Evolutionary conservation across 805 yeast species (phyloP), one percentile per base, ranked within the genome.

Genomic region (Candida odintsovae): DNA sequence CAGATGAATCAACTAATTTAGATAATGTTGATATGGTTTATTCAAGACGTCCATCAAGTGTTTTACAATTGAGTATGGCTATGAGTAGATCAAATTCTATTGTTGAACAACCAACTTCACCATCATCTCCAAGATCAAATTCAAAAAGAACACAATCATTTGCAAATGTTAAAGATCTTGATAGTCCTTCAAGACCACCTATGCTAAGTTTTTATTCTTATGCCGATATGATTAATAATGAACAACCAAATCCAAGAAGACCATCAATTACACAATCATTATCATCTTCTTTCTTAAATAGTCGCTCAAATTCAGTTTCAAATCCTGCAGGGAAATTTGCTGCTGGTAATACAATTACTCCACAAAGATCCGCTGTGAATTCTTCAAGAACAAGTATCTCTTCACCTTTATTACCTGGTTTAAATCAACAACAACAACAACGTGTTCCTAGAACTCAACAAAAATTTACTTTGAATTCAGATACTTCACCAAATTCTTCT

Each of bases 161-260:
- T 31, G 57, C 63, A 19, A 49, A 42, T 47, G 42, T 61, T 39
- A 50, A 49, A 43, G 58, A 57, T 21, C 38, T 57, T 38, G 57
- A 56, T 23, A 46, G 48, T 11, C 45, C 53, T 15, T 23, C 44
- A 31, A 53, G 59, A 54, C 59, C 59, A 19, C 57, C 56, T 36
- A 28, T 51, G 12, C 37, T 75, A 37, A 67, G 71, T 35, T 86
- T 86, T 61, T 83, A 80, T 59, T 82, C 90, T 3, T 87, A 84
- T 63, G 95, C 92, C 4, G 96, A 87, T 56, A 76, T 87, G 77
- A 74, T 85, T 50, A 77, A 72, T 52, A 80, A 78, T 55, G 92
- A 84, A 63, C 85, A 82, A 56, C 59, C 68, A 41, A 58, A 60
- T 43, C 72, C 78, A 44, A 76, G 86, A 63, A 75, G 89, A 64